phyloP scores from a whole-genome alignment of 1,284 basidiomycete genomes.

The Naganishia albida region DNA sequence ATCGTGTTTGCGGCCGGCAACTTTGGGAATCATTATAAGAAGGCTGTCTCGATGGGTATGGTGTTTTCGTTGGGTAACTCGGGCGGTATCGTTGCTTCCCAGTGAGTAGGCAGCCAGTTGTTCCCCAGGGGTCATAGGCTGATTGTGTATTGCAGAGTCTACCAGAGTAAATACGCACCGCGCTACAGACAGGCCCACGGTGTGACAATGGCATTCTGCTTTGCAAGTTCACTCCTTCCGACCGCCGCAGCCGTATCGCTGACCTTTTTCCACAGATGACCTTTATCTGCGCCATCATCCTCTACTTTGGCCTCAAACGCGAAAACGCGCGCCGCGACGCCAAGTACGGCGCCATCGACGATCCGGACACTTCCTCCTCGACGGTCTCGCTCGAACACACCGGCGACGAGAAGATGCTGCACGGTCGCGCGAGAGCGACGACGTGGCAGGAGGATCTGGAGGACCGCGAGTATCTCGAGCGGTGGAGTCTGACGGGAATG shows the following conservation, averaged over 20 bases:
- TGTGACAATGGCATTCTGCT: conserved; percentile 50
- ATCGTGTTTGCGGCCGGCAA: conserved; percentile 56
- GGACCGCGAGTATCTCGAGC: conserved; percentile 45
- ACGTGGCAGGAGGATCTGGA: conserved; percentile 40
- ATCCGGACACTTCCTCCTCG: conserved; percentile 57
- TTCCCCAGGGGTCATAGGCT: conserved; percentile 34
- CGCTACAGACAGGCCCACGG: conserved; percentile 51
- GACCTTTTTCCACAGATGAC: conserved; percentile 32
- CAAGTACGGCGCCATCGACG: conserved; percentile 47
- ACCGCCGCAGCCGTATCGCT: background rate
- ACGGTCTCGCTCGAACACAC: conserved; percentile 57
- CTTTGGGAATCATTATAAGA: conserved; percentile 49
- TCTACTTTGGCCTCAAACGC: conserved; percentile 45
- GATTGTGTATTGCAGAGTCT: conserved; percentile 13
- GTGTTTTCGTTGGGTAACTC: conserved; percentile 56
- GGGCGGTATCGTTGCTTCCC: conserved; percentile 55
- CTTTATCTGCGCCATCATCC: conserved; percentile 45
- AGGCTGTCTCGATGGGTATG: conserved; percentile 54
- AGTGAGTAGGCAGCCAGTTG: conserved; percentile 46
- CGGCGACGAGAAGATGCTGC: conserved; percentile 67
- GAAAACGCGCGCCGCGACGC: conserved; percentile 53
- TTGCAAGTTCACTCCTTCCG: conserved; percentile 36
- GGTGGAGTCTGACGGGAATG: conserved; percentile 53
- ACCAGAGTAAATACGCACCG: conserved; percentile 29
- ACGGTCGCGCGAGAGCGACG: conserved; percentile 68